Base-by-base conservation (phyloP, 2,329 filamentous ascomycete genomes). In the Nothopassalora personata region DNA sequence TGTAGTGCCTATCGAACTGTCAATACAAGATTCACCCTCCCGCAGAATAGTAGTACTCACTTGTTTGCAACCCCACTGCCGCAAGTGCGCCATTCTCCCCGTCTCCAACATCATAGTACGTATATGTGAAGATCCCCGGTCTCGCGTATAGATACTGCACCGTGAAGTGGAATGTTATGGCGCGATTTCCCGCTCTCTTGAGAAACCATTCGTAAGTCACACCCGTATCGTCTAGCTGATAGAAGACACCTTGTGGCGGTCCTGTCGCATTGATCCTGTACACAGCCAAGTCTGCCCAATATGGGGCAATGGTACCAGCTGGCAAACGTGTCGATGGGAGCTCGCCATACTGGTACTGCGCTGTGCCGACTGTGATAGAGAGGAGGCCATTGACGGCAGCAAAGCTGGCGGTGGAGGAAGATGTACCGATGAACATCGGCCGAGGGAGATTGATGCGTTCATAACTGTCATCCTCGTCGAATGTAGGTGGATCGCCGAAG, bases 251-350 rank as follows among this genome's bases (percentile, higher is more conserved):
- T 43, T 72, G 64, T 19, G 36, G 43, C 19, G 62, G 58, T 13
- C 45, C 53, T 10, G 54, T 53, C 23, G 56, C 18, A 19, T 58
- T 54, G 27, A 52, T 43, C 13, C 61, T 63, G 49, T 63, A 66
- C 11, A 72, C 59, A 56, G 66, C 68, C 3, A 71, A 63, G 56
- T 75, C 73, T 54, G 73, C 70, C 61, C 69, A 72, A 57, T 71
- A 70, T 4, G 72, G 68, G 4, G 59, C 65, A 19, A 71, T 57
- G 45, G 69, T 66, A 55, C 63, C 65, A 33, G 62, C 59, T 3
- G 72, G 70, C 9, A 73, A 56, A 27, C 61, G 45, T 30, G 54
- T 19, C 33, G 66, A 62, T 1, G 71, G 71, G 18, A 72, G 56
- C 2, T 56, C 46, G 19, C 55, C 31, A 30, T 59, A 54, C 39